These are phyloP conservation scores for Guyanaporus albipodus DNA, from an alignment of 768 basidiomycete genomes.

Conservation along the genomic window DNA sequence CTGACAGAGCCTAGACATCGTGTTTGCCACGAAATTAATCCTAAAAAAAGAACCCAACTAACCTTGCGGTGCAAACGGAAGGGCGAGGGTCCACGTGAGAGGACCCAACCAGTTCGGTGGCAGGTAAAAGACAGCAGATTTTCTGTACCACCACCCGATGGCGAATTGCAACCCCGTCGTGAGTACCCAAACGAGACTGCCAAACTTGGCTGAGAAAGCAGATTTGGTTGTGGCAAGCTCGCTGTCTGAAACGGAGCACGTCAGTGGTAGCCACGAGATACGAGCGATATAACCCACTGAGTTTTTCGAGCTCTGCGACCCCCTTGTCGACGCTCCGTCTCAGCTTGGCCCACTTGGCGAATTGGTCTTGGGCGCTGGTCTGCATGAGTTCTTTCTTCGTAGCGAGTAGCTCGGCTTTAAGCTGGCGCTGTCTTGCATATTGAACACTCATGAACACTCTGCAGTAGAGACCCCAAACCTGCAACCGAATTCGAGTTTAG, in stretches of 20 bases:
- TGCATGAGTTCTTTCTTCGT: slow-evolving; percentile 82
- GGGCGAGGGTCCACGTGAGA: slow-evolving; percentile 78
- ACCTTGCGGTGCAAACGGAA: slow-evolving; percentile 92
- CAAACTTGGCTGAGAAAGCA: slow-evolving; percentile 69
- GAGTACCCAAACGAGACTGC: slow-evolving; percentile 66
- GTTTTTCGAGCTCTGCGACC: slow-evolving; percentile 82
- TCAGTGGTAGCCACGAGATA: slow-evolving; percentile 1
- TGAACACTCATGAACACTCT: slow-evolving; percentile 57
- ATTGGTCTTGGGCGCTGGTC: slow-evolving; percentile 95
- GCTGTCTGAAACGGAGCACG: slow-evolving; percentile 50
- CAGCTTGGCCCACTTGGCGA: slow-evolving; percentile 97
- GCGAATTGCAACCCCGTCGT: slow-evolving; percentile 86
- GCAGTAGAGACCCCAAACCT: slow-evolving; percentile 76
- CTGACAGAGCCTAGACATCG: slow-evolving; percentile 73
- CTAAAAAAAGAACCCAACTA: slow-evolving; percentile 19
- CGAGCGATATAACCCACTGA: slow-evolving; percentile 58
- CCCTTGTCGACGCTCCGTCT: slow-evolving; percentile 89
- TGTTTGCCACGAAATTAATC: background rate
- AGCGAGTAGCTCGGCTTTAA: slow-evolving; percentile 76
- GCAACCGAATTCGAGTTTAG: slow-evolving; percentile 5
- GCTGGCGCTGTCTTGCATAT: slow-evolving; percentile 55
- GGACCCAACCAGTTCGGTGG: slow-evolving; percentile 90
- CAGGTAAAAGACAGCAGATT: slow-evolving; percentile 88
- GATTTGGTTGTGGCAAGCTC: slow-evolving; percentile 58
- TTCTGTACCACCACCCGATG: slow-evolving; percentile 90